Evolutionary conservation across 2,329 filamentous ascomycete genomes (phyloP), one percentile per base, ranked within the genome.

Genomic region (Myriosclerotinia curreyana): DNA sequence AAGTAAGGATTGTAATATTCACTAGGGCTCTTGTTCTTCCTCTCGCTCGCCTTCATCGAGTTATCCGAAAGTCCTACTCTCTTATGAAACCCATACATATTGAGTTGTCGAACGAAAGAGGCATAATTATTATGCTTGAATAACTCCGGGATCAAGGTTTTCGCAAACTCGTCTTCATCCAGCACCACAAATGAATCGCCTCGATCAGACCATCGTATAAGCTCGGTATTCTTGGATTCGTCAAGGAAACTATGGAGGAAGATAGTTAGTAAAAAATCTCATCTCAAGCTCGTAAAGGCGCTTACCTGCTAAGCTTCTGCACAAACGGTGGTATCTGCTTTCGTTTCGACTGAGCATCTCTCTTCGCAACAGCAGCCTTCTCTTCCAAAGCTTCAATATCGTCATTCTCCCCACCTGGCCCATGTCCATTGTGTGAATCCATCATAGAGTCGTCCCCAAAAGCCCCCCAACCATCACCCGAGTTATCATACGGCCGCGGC

Each of bases 1-100:
- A 99, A 99, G 78, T 93, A 99, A 12, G 92, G 92, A 75, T 99
- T 97, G 70, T 91, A 93, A 76, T 99, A 99, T 81, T 98, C 95
- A 82, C 93, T 98, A 0, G 95, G 95, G 65, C 92, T 96, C 79
- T 99, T 99, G 75, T 94, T 94, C 76, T 97, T 96, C 67, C 93
- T 88, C 78, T 98, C 95, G 74, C 93, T 97, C 7, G 96, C 93
- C 70, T 95, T 90, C 90, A 99, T 96, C 0, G 93, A 97, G 74
- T 97, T 97, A 77, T 99, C 95, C 5, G 93, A 96, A 22, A 99
- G 82, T 5, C 91, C 91, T 5, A 95, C 91, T 50, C 91, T 89
- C 72, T 86, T 86, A 71, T 86, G 83, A 65, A 86, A 86, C 2
- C 83, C 83, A 70, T 86, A 86, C 83, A 86, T 86, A 68, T 86